Evolutionary conservation across 768 basidiomycete species (phyloP), one percentile per base, ranked within the genome.

Genomic region (Mycena rebaudengoi): DNA sequence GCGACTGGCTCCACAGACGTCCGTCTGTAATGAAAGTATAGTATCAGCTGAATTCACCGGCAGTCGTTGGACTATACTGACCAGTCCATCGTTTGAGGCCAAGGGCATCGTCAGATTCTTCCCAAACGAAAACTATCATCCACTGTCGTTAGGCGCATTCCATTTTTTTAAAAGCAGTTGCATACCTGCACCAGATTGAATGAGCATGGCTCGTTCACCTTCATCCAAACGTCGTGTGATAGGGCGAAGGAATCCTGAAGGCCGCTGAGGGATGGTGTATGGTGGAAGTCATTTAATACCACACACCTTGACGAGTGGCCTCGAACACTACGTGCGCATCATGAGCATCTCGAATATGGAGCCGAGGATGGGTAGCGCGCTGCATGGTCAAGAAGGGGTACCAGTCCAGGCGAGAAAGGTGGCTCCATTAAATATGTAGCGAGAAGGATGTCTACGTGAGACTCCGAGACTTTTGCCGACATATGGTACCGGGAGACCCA

Each of bases 41-140:
- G 45, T 55, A 33, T 49, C 29, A 54, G 48, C 21, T 12, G 49
- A 14, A 59, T 13, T 21, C 41, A 46, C 25, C 41, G 11, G 18
- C 33, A n/a, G 30, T 40, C 14, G 30, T 35, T 16, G 20, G 21
- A 48, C 16, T 28, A 20, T 8, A 40, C 71, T 60, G 67, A 82
- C 82, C 83, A 49, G 89, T 91, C 88, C 88, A 90, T 65, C 89
- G 78, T 70, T 88, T 88, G 50, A 90, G 75, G 12, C 88, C 88
- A 50, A 81, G 81, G 49, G 89, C 88, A 63, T 89, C 87, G 49
- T 89, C 88, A 65, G 83, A 83, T 74, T 91, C 88, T 69, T 87
- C 83, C 89, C 89, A 91, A 44, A 90, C 87, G 70, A 90, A 91
- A 28, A 90, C 80, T n/a, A n/a, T n/a, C n/a, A n/a, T n/a, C n/a